Evolutionary conservation across 106 monocot species (phyloP).

Genomic region (Acorus calamus): DNA sequence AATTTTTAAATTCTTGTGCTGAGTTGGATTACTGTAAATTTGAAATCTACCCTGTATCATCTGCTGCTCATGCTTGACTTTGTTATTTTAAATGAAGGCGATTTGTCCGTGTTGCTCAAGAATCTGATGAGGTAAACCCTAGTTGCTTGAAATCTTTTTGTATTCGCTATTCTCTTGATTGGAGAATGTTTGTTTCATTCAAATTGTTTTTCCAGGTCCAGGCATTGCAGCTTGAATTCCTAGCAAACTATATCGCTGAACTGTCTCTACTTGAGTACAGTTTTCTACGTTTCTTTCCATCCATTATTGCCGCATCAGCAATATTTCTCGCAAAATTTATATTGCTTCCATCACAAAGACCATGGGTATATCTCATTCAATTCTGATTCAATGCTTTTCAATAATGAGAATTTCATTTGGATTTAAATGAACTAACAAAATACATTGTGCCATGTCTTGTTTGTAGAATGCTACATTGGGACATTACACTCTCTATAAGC

Average conservation of each 20-base stretch:
- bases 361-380: slow-evolving; percentile 51
- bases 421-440: not conserved
- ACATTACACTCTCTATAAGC: slow-evolving; percentile 66
- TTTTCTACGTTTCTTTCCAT: slow-evolving; percentile 50
- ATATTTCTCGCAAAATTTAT: slow-evolving; percentile 73
- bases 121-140: slow-evolving; percentile 40
- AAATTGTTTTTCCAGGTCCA: slow-evolving; percentile 22
- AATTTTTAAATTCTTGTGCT: not conserved
- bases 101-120: slow-evolving; percentile 70
- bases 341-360: slow-evolving; percentile 46
- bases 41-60: not conserved
- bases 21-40: not conserved
- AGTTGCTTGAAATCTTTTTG: not conserved
- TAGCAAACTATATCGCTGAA: slow-evolving; percentile 74
- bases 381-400: not conserved
- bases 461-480: slow-evolving; percentile 63
- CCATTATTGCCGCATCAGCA: slow-evolving; percentile 66
- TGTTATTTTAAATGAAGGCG: slow-evolving; percentile 30
- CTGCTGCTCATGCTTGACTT: not conserved
- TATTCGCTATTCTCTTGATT: not conserved
- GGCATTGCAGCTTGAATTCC: slow-evolving; percentile 53
- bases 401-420: no score
- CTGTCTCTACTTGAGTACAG: slow-evolving; percentile 70
- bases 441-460: not conserved
- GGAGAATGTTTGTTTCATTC: not conserved